phyloP scores from a whole-genome alignment of 441 rosid species.

The Cnidoscolus chayamansa region DNA sequence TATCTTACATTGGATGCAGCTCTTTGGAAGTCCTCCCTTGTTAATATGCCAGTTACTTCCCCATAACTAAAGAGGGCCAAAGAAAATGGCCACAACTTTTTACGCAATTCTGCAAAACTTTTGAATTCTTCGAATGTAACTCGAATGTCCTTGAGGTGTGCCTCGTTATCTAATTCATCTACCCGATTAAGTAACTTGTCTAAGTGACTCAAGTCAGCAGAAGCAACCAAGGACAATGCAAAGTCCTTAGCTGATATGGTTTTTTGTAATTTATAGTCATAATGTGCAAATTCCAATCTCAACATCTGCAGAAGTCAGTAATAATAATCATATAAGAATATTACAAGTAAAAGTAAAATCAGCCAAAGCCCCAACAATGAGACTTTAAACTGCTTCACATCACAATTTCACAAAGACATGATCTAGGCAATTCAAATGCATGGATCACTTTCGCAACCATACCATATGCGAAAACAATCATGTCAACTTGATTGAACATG shows the following conservation, averaged over 20 bases:
- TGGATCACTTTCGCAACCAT: constrained; percentile 6
- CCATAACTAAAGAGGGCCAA: constrained; percentile 83
- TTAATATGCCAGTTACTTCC: constrained; percentile 60
- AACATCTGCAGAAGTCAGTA: constrained; percentile 46
- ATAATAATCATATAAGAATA: neutral
- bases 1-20: constrained; percentile 60
- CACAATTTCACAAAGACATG: neutral
- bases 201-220: constrained; percentile 70
- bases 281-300: constrained; percentile 76
- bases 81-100: constrained; percentile 61
- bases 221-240: constrained; percentile 83
- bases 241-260: constrained; percentile 81
- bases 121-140: constrained; percentile 67
- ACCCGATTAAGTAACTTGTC: constrained; percentile 61
- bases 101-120: constrained; percentile 70
- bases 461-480: constrained; percentile 13
- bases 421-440: constrained; percentile 5
- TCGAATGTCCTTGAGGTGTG: constrained; percentile 43
- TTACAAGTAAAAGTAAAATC: neutral
- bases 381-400: neutral
- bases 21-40: constrained; percentile 69
- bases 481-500: constrained; percentile 5
- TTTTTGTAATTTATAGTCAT: constrained; percentile 60
- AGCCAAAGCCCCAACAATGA: neutral
- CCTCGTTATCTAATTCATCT: constrained; percentile 44